Base-by-base conservation (phyloP, 345 rosid species). In the Crucihimalaya himalaica region DNA sequence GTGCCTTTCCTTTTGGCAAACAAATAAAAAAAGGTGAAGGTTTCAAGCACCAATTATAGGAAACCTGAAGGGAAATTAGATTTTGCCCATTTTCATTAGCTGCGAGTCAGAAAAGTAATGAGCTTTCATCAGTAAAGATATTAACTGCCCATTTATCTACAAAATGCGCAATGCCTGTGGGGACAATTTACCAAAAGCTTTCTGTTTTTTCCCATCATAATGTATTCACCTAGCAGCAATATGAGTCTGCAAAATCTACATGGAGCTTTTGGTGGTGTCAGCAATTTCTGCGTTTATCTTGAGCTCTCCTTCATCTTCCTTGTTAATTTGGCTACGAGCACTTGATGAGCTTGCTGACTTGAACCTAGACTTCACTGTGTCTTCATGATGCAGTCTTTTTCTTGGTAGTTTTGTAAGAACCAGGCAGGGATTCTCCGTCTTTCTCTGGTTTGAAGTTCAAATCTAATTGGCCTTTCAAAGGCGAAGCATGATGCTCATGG, bases 361-460 rank as follows among this genome's bases (percentile, higher is more conserved):
- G 35, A 47, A 69, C 79, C 73, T 75, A 20, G 35, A 15, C 63
- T 67, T 81, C 31, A 80, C 80, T 0, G 75, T 48, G 68, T 82
- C 79, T 75, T 73, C 88, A 46, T 81, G 88, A 35, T 29, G 64
- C 56, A 77, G 81, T 66, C 78, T 62, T 81, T 70, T 74, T 80
- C 82, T 78, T 68, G 63, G 70, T 53, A 35, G 81, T 80, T 55
- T 87, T 65, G 68, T 86, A 86, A 2, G 89, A 81, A 65, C 81
- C 81, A 18, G 91, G 90, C 9, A 86, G 83, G 7, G 81, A 69
- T 69, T 89, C 98, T 52, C 89, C 99, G 66, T 95, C 97, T 43
- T 87, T 72, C 84, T 88, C 96, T 10, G 99, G 99, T 78, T 87
- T 92, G 75, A 90, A 90, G 73, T 95, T 95, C 69, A 95, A 84